Conservation (phyloP, 805 yeast genomes). For the Saccharomycopsis javanensis region DNA sequence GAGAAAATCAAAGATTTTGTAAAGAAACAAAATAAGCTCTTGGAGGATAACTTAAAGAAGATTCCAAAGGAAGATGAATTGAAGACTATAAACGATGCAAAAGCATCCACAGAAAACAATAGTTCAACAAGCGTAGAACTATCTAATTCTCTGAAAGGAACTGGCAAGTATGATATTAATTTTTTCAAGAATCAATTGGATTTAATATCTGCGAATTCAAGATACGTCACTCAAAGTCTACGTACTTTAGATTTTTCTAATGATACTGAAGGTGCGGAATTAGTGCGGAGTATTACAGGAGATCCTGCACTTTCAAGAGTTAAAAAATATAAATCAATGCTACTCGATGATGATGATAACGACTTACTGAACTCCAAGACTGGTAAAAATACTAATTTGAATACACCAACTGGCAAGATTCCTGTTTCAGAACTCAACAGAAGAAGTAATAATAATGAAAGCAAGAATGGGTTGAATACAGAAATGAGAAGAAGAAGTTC, state of each 20-base stretch:
- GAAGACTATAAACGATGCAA: background rate
- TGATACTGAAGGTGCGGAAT: conserved; percentile 31
- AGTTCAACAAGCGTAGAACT: background rate
- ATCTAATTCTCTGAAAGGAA: conserved; percentile 1
- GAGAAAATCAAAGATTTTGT: conserved; percentile 15
- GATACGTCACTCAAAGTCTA: conserved; percentile 21
- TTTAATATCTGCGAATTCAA: conserved; percentile 21
- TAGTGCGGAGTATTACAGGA: conserved; percentile 36
- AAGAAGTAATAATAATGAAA: background rate
- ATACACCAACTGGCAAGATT: conserved; percentile 2
- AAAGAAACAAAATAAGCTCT: conserved; percentile 9
- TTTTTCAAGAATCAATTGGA: conserved; percentile 17
- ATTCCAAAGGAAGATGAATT: conserved; percentile 11
- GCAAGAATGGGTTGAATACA: background rate
- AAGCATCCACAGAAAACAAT: background rate
- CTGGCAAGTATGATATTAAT: conserved; percentile 11
- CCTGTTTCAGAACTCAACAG: conserved; percentile 13
- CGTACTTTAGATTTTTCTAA: conserved; percentile 24
- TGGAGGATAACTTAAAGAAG: conserved; percentile 7
- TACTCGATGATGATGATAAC: conserved; percentile 3
- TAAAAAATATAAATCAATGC: conserved; percentile 16
- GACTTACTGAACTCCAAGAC: background rate
- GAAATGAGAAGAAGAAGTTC: background rate
- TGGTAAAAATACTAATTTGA: background rate
- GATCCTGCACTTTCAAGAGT: conserved; percentile 11